Conservation (phyloP, 106 monocot genomes). For the Xerophyta viscosa region DNA sequence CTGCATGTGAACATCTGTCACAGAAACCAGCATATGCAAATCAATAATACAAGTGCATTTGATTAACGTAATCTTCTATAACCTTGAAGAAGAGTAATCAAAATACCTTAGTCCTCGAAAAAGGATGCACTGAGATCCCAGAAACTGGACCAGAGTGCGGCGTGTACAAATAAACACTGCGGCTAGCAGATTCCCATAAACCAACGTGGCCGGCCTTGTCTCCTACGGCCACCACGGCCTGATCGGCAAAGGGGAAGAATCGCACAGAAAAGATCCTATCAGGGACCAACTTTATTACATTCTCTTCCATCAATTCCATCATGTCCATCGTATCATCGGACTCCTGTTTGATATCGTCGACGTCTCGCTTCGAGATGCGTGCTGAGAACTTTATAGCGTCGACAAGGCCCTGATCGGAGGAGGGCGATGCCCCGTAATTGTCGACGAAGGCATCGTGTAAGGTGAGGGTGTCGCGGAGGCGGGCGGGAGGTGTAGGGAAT, state of each 20-base stretch:
- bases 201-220: slow-evolving; percentile 49
- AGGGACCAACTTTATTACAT: slow-evolving; percentile 35
- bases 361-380: neutral
- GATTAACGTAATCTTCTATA: too few species aligned
- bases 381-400: slow-evolving; percentile 8
- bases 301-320: slow-evolving; percentile 20
- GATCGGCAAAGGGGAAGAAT: slow-evolving; percentile 47
- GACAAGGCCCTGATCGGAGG: neutral
- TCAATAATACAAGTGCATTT: too few species aligned
- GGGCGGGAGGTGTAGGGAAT: neutral
- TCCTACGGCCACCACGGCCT: slow-evolving; percentile 40
- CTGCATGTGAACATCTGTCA: slow-evolving; percentile 66
- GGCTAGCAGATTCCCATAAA: slow-evolving; percentile 50
- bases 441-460: slow-evolving; percentile 15
- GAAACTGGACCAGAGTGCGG: slow-evolving; percentile 54
- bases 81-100: neutral
- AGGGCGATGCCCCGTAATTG: neutral
- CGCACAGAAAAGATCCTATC: slow-evolving; percentile 32
- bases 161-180: slow-evolving; percentile 29
- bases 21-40: neutral
- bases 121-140: slow-evolving; percentile 42
- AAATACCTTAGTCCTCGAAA: slow-evolving; percentile 32
- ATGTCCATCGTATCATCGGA: slow-evolving; percentile 11
- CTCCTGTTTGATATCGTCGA: too few species aligned
- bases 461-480: slow-evolving; percentile 2